Percentiles rank a stretch among this genome's conserved stretches.
phyloP scores from a whole-genome alignment of 495 filamentous ascomycete species.

The Tuber magnatum region DNA sequence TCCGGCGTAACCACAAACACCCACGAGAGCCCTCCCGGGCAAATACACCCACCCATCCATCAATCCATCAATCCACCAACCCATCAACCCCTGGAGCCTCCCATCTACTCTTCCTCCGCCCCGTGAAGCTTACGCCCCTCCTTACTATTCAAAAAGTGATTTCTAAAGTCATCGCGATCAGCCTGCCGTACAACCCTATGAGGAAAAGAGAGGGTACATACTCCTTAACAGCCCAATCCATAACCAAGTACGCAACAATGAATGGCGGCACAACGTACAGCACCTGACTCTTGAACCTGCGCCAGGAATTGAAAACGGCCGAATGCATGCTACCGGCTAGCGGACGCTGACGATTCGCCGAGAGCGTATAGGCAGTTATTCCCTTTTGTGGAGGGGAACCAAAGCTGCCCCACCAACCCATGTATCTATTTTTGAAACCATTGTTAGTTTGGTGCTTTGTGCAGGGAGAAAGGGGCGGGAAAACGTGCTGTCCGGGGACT shows the following conservation, averaged over 20 bases:
- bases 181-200: constrained; percentile 4
- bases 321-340: constrained; percentile 55
- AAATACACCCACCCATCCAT: not conserved
- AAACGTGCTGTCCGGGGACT: constrained; percentile 63
- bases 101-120: constrained; percentile 45
- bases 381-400: constrained; percentile 58
- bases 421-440: constrained; percentile 52
- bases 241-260: constrained; percentile 61
- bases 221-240: constrained; percentile 83
- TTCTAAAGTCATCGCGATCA: constrained; percentile 49
- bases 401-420: constrained; percentile 78
- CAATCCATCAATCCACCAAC: not conserved
- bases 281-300: constrained; percentile 50
- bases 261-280: constrained; percentile 78
- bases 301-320: constrained; percentile 52
- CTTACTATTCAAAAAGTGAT: constrained; percentile 90
- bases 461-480: constrained; percentile 23
- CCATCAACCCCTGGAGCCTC: too few species aligned
- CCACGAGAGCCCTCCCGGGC: not conserved
- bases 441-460: constrained; percentile 4
- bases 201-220: constrained; percentile 42
- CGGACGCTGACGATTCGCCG: constrained; percentile 59
- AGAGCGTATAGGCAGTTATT: constrained; percentile 56
- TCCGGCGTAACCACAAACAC: not conserved
- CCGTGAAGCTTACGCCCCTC: constrained; percentile 59